Conservation (phyloP, 2,329 filamentous ascomycete species). For the Apiospora koreana region DNA sequence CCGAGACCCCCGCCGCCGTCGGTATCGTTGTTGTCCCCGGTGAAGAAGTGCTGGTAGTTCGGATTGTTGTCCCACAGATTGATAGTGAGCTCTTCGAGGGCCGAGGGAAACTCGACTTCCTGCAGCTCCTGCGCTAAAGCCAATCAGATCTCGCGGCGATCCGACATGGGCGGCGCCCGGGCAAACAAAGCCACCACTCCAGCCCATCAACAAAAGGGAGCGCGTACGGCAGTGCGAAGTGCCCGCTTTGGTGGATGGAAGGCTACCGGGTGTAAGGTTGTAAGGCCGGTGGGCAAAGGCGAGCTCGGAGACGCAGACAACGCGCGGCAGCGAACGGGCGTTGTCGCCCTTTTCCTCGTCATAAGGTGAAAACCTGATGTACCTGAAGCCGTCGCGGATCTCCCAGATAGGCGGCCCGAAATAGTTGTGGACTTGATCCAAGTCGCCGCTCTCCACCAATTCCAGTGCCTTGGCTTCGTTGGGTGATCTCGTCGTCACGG, state of each 20-base stretch:
- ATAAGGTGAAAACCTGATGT: neutral
- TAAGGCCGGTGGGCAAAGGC: neutral
- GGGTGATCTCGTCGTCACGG: neutral
- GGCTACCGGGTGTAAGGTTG: too few relatives aligned
- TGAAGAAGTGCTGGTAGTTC: neutral
- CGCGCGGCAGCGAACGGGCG: neutral
- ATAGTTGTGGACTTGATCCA: neutral
- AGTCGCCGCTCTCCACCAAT: slow-evolving; percentile 5
- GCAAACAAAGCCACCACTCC: neutral
- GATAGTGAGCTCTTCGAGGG: neutral
- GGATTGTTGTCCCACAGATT: neutral
- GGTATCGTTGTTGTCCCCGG: neutral
- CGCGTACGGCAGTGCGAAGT: neutral
- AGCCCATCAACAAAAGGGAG: neutral
- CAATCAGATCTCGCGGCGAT: neutral
- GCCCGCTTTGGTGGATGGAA: neutral
- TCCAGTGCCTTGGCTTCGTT: neutral
- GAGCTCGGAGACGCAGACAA: neutral
- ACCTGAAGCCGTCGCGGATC: neutral
- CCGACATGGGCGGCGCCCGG: neutral
- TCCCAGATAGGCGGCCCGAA: slow-evolving; percentile 10
- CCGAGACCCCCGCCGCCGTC: too few relatives aligned
- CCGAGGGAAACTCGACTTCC: neutral
- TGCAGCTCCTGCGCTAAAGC: slow-evolving; percentile 2
- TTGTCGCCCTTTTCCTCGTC: too few relatives aligned